A percentile compares a stretch with the other conserved stretches of the same genome.
Conservation (phyloP, 2,329 filamentous ascomycete genomes). For the Fusarium nodosum region DNA sequence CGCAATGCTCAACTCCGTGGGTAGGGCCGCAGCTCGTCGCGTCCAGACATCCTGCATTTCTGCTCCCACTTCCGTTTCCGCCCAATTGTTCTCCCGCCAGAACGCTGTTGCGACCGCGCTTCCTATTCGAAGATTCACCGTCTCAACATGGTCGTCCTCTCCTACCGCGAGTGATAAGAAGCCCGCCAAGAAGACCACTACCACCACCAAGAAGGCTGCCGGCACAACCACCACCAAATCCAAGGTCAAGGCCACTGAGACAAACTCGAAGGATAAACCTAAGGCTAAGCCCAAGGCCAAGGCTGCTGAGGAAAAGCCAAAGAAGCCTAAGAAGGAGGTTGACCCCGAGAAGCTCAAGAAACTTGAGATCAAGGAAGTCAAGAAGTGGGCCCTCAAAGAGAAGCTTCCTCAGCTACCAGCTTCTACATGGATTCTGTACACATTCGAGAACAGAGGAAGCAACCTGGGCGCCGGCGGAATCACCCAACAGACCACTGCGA, state of each 20-base stretch:
- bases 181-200: slow-evolving; percentile 37
- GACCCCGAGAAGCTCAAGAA: slow-evolving; percentile 55
- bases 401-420: slow-evolving; percentile 55
- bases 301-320: slow-evolving; percentile 49
- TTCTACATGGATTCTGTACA: slow-evolving; percentile 57
- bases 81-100: slow-evolving; percentile 44
- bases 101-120: slow-evolving; percentile 35
- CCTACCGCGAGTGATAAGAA: slow-evolving; percentile 44
- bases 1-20: slow-evolving; percentile 60
- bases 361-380: slow-evolving; percentile 55
- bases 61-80: slow-evolving; percentile 43
- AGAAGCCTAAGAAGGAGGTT: slow-evolving; percentile 53
- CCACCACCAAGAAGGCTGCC: slow-evolving; percentile 33
- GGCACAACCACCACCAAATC: slow-evolving; percentile 39
- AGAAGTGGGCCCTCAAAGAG: slow-evolving; percentile 58
- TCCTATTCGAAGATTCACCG: slow-evolving; percentile 51
- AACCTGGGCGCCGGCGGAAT: slow-evolving; percentile 26
- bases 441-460: slow-evolving; percentile 51
- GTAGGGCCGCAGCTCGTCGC: slow-evolving; percentile 57
- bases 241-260: slow-evolving; percentile 44
- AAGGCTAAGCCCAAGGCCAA: slow-evolving; percentile 43
- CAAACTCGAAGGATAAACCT: slow-evolving; percentile 49
- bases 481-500: slow-evolving; percentile 41
- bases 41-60: slow-evolving; percentile 45
- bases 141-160: slow-evolving; percentile 49